phyloP scores from a whole-genome alignment of 225 moss, liverwort and hornwort species.

The Antitrichia curtipendula region DNA sequence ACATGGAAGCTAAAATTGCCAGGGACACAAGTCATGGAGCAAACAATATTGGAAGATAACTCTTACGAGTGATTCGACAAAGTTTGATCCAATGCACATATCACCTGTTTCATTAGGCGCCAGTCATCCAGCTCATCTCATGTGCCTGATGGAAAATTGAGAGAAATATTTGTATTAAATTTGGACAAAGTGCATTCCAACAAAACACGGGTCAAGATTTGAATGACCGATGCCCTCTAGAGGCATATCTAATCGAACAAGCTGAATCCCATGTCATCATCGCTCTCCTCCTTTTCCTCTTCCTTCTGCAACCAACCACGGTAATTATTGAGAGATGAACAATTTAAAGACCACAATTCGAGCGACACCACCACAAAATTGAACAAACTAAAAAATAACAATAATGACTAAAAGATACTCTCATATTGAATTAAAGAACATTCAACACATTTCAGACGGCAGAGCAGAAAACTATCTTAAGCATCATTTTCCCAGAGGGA shows the following conservation, averaged over 20 bases:
- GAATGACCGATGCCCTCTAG: background rate
- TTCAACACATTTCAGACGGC: background rate
- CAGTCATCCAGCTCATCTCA: background rate
- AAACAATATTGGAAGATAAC: no score
- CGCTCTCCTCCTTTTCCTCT: slow-evolving; percentile 54
- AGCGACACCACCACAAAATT: background rate
- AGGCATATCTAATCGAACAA: slow-evolving; percentile 13
- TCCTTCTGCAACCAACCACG: slow-evolving; percentile 14
- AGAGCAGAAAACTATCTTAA: background rate
- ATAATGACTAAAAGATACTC: no score
- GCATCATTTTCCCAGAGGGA: background rate
- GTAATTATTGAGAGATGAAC: background rate
- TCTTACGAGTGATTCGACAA: no score
- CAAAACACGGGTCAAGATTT: background rate
- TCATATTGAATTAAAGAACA: background rate
- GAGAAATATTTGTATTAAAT: background rate
- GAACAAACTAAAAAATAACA: no score
- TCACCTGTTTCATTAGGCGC: background rate
- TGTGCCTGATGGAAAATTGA: background rate
- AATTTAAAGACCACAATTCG: background rate
- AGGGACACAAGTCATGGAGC: background rate
- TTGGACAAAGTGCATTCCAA: background rate
- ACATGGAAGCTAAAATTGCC: background rate
- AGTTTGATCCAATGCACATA: background rate
- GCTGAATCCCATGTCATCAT: slow-evolving; percentile 59